These are phyloP conservation scores for Aspergillus melleus DNA, from an alignment of 2,329 filamentous ascomycete species.

Conservation along the genomic window DNA sequence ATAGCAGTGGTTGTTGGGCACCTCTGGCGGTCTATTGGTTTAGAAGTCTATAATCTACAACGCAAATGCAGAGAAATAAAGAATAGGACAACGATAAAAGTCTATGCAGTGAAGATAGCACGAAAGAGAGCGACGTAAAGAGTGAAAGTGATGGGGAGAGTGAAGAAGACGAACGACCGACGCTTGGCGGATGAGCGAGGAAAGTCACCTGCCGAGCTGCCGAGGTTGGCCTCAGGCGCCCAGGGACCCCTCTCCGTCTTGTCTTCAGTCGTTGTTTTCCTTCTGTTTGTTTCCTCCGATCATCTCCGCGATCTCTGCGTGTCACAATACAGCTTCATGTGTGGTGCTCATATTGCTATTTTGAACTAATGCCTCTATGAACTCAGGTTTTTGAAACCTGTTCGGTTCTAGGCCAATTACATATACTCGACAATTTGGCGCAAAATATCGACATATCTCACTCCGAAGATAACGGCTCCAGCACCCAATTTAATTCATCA, in stretches of 20 bases:
- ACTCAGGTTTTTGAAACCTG: too few relatives aligned
- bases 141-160: constrained; percentile 1
- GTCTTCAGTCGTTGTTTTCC: neutral
- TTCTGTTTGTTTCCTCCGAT: neutral
- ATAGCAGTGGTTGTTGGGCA: constrained; percentile 18
- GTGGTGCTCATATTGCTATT: neutral
- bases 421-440: too few relatives aligned
- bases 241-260: neutral
- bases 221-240: constrained; percentile 3
- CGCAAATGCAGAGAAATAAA: neutral
- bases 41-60: constrained; percentile 2
- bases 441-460: too few relatives aligned
- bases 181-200: neutral
- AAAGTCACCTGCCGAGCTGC: neutral
- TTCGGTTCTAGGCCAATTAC: too few relatives aligned
- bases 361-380: too few relatives aligned
- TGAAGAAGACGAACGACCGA: neutral
- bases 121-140: neutral
- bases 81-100: neutral
- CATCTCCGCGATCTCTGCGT: neutral
- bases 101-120: neutral
- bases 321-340: neutral
- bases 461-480: too few relatives aligned
- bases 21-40: constrained; percentile 1
- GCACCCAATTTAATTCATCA: too few relatives aligned